Evolutionary conservation across 768 basidiomycete genomes (phyloP).

Genomic region (Kwoniella europaea): DNA sequence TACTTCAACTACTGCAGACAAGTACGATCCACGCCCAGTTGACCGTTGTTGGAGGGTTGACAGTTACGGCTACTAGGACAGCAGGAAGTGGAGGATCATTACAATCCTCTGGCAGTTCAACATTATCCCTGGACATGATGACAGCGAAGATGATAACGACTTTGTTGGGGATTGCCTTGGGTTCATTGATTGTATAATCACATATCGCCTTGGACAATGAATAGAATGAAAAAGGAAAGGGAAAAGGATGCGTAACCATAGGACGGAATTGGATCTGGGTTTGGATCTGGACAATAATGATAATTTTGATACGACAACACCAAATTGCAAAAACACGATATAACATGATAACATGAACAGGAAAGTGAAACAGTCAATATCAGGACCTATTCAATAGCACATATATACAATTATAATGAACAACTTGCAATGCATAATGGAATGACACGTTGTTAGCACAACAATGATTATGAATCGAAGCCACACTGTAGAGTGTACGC

Average conservation of each 20-base stretch:
- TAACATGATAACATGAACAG: neutral
- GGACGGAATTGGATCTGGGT: too few relatives aligned
- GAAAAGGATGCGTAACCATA: too few relatives aligned
- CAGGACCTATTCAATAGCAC: too few relatives aligned
- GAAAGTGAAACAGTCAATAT: neutral
- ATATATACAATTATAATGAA: too few relatives aligned
- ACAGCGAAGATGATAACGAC: neutral
- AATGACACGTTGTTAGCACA: too few relatives aligned
- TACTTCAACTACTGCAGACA: constrained; percentile 5
- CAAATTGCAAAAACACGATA: neutral
- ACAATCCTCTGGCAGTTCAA: neutral
- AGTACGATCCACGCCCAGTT: constrained; percentile 18
- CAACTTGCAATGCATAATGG: too few relatives aligned
- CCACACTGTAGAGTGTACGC: too few relatives aligned
- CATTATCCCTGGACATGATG: neutral
- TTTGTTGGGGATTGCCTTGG: neutral
- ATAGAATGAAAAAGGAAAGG: neutral
- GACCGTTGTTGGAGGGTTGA: constrained; percentile 17
- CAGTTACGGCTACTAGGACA: constrained; percentile 11
- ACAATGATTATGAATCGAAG: too few relatives aligned
- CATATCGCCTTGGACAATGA: neutral
- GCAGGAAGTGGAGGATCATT: constrained; percentile 15
- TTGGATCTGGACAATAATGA: neutral
- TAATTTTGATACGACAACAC: neutral
- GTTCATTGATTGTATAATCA: neutral